These are phyloP conservation scores for Fusarium poae DNA, from an alignment of 2,329 filamentous ascomycete genomes.

Conservation along the genomic window DNA sequence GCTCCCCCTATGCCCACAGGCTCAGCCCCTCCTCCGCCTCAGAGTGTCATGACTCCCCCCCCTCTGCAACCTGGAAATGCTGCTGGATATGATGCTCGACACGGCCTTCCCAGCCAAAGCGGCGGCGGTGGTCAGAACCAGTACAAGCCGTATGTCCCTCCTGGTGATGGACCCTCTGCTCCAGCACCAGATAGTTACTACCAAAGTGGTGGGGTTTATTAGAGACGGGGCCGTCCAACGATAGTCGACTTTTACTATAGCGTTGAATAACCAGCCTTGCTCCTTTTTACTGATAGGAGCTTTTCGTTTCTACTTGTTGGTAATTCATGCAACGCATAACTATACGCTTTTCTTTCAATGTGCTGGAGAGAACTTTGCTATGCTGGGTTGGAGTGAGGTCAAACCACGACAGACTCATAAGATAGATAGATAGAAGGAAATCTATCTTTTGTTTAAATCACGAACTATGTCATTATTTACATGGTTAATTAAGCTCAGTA, in stretches of 20 bases:
- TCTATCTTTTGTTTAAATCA: background rate
- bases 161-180: constrained; percentile 61
- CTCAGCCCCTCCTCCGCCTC: constrained; percentile 51
- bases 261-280: constrained; percentile 23
- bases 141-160: constrained; percentile 72
- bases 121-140: constrained; percentile 57
- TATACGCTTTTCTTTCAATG: background rate
- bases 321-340: background rate
- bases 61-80: constrained; percentile 61
- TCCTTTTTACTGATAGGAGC: background rate
- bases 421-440: background rate
- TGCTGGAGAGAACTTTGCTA: background rate
- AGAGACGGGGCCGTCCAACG: constrained; percentile 9
- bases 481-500: background rate
- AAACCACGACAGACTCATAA: background rate
- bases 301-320: background rate
- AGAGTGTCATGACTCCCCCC: constrained; percentile 55
- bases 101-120: constrained; percentile 64
- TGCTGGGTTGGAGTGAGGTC: background rate
- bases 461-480: background rate
- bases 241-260: constrained; percentile 11
- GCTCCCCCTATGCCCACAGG: constrained; percentile 58
- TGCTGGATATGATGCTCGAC: constrained; percentile 63
- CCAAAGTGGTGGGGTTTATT: constrained; percentile 58
- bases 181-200: constrained; percentile 70